Base-by-base conservation (phyloP, 176 grass and related monocot genomes). In the Oryza nivara region DNA sequence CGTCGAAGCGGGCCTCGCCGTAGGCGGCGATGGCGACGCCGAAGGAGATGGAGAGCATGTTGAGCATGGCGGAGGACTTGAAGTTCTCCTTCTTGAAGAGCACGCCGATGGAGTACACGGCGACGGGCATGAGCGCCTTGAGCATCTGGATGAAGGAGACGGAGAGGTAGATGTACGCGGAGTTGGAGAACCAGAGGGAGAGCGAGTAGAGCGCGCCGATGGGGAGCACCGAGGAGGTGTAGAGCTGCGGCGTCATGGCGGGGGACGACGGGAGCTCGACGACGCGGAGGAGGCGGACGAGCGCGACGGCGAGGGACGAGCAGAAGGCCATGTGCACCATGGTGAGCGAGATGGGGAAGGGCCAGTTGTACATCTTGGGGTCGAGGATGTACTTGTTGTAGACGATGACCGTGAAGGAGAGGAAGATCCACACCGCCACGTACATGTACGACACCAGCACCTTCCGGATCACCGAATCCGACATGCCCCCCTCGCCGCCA, bases 321-420 rank as follows among this genome's bases (percentile, higher is more conserved):
- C 92, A 98, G 89, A 98, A 98, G 65, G 87, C 89, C 92, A 98
- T 98, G 73, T 98, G 95, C 56, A 98, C 86, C 89, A 98, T 93
- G 89, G 96, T 98, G 76, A 98, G 96, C 0, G 93, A 93, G 89
- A 98, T 95, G 26, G 96, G 96, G 91, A 98, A 98, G 9, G 93
- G 89, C 96, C 96, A 98, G 77, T 87, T 89, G 85, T 98, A 98
- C 93, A 98, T 95, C 91, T 93, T 95, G 36, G 96, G 96, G 79
- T 98, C 96, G 35, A 95, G 89, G 89, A 98, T 93, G 89, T 98
- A 98, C 89, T 98, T 98, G 96, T 98, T 98, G 93, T 89, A 98
- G 66, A 98, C 89, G 89, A 98, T 98, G 51, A 98, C 96, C 11
- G 91, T 26, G 87, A 98, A 98, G 91, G 88, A 92, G 70, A 98